These are phyloP conservation scores for Physcomitrium patens DNA, from an alignment of 225 moss, liverwort and hornwort species.

Conservation along the genomic window DNA sequence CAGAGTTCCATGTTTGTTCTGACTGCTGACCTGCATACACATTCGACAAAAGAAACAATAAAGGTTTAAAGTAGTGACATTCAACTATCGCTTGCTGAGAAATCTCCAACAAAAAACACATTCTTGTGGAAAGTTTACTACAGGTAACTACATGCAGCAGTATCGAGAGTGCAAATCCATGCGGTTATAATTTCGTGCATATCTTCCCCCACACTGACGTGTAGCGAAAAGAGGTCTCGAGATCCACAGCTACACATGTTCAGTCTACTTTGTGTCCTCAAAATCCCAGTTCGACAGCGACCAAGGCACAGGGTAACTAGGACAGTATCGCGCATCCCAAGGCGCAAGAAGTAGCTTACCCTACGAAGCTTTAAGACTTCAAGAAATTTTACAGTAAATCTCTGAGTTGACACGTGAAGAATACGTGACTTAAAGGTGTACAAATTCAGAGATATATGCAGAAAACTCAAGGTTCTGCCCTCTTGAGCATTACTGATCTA, in stretches of 20 bases:
- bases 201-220: neutral
- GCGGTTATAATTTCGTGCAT: no score
- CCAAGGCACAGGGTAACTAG: neutral
- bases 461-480: neutral
- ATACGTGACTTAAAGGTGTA: neutral
- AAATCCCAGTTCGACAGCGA: neutral
- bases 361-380: neutral
- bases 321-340: neutral
- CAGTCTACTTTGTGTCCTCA: neutral
- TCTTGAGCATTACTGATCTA: neutral
- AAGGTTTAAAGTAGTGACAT: neutral
- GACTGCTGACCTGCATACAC: slow-evolving; percentile 54
- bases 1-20: slow-evolving; percentile 54
- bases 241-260: neutral
- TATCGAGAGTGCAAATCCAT: no score
- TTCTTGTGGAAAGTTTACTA: no score
- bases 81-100: no score
- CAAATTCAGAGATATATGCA: neutral
- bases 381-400: neutral
- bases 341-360: neutral
- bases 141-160: no score
- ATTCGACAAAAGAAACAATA: neutral
- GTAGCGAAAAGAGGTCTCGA: neutral
- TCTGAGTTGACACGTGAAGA: neutral
- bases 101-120: no score